These are phyloP conservation scores for Agrocybe praecox DNA, from an alignment of 768 basidiomycete species.

Conservation along the genomic window DNA sequence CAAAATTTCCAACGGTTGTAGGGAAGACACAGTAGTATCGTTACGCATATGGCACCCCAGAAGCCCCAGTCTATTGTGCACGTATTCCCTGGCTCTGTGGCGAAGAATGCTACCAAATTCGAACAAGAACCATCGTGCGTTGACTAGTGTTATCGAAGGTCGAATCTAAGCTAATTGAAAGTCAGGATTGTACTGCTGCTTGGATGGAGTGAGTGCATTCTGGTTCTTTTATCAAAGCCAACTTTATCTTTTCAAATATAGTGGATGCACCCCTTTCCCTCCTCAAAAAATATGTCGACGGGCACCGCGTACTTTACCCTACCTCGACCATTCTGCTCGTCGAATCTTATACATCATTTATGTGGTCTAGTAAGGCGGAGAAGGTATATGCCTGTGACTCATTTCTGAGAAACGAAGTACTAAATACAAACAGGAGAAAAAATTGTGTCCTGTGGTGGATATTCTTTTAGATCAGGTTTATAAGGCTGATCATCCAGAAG, in stretches of 20 bases:
- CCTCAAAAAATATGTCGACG: constrained; percentile 1
- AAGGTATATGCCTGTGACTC: background rate
- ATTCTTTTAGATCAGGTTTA: background rate
- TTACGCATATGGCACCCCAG: no score
- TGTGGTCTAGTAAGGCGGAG: background rate
- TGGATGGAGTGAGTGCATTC: background rate
- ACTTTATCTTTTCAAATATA: background rate
- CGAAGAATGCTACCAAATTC: background rate
- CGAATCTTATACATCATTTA: background rate
- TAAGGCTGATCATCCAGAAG: background rate
- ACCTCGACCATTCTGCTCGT: background rate
- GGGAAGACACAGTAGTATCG: no score
- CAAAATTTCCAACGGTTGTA: no score
- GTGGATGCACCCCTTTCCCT: background rate
- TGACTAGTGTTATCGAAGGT: background rate
- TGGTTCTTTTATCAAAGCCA: background rate
- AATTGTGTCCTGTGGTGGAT: background rate
- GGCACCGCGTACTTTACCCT: constrained; percentile 2
- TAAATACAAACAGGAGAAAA: background rate
- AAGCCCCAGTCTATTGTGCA: background rate
- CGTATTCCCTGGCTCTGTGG: background rate
- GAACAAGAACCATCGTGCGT: background rate
- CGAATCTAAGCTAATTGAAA: background rate
- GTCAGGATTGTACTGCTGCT: background rate
- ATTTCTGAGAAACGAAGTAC: background rate